A percentile compares a stretch with the other conserved stretches of the same genome.
Evolutionary conservation across 106 monocot species (phyloP).

Genomic region (Vanilla planifolia): DNA sequence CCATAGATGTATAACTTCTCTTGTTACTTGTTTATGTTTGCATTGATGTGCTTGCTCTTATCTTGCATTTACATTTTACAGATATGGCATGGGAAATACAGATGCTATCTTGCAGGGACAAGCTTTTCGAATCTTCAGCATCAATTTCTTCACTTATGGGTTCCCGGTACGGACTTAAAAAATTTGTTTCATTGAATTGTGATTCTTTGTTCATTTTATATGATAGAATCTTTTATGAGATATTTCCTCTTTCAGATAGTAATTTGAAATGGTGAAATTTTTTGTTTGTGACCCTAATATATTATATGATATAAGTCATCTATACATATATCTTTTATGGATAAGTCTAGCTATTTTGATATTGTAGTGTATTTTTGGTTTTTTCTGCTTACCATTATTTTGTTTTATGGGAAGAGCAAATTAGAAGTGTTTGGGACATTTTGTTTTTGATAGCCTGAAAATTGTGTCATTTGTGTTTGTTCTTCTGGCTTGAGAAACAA

Average conservation of each 20-base stretch:
- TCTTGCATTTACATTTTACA: conserved; percentile 12
- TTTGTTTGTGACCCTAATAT: neutral
- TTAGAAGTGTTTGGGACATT: too few relatives aligned
- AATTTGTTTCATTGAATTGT: neutral
- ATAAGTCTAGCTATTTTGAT: too few relatives aligned
- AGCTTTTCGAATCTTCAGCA: conserved; percentile 73
- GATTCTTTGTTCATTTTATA: neutral
- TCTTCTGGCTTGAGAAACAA: too few relatives aligned
- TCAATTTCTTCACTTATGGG: conserved; percentile 94
- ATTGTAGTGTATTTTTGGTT: too few relatives aligned
- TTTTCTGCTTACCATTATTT: too few relatives aligned
- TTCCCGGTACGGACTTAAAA: conserved; percentile 56
- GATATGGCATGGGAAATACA: conserved; percentile 69
- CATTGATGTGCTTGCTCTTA: neutral
- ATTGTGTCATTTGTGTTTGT: neutral
- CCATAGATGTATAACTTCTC: neutral
- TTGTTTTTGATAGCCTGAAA: neutral
- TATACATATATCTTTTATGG: too few relatives aligned
- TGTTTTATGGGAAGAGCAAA: too few relatives aligned
- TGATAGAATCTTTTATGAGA: conserved; percentile 1
- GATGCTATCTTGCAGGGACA: conserved; percentile 68
- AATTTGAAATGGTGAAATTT: neutral
- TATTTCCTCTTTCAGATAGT: neutral
- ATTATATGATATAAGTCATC: neutral
- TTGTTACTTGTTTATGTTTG: neutral